Evolutionary conservation across 371 early-diverging fungal species (phyloP), one percentile per base, ranked within the genome.

Genomic region (Apophysomyces elegans): DNA sequence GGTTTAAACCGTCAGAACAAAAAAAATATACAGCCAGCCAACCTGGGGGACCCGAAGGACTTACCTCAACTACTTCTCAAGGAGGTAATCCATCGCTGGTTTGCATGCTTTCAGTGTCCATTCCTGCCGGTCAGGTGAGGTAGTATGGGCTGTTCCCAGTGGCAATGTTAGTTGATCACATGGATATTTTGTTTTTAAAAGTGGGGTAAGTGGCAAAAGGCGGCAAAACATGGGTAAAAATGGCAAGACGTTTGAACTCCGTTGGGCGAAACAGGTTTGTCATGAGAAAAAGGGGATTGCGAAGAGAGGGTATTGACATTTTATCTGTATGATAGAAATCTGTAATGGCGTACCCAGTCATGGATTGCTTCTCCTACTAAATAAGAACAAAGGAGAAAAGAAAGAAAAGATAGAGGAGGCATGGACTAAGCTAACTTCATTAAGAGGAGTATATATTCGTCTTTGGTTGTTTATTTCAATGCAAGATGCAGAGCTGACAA

Each of bases 141-240:
- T 26, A 26, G 32, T 26, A 26, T 26, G 32, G 32, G 32, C 32
- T 26, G 32, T 26, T 26, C 1, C 32, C 32, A 26, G 32, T 26
- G 32, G 32, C 32, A 26, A 26, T 26, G 32, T 26, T 45, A 18
- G 16, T 13, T 45, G 46, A 45, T 45, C 46, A 45, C 13, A 45
- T 45, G 46, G 13, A 45, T n/a, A 14, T 9, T 9, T 45, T 45
- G 32, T 45, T 12, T 45, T 12, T 13, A 45, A 45, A 45, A 45
- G 46, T 45, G 46, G 46, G 46, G 46, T 45, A 45, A 13, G 46
- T 45, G 44, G 61, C 18, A 61, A 61, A 61, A 43, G n/a, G 61
- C 61, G 61, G 61, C 43, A 61, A 61, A 41, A 12, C 13, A 18
- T 61, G 61, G 61, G 45, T 26, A 61, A 61, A 43, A 61, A 18